Base-by-base conservation (phyloP, 2,329 filamentous ascomycete genomes). In the Pseudogymnoascus sp. region DNA sequence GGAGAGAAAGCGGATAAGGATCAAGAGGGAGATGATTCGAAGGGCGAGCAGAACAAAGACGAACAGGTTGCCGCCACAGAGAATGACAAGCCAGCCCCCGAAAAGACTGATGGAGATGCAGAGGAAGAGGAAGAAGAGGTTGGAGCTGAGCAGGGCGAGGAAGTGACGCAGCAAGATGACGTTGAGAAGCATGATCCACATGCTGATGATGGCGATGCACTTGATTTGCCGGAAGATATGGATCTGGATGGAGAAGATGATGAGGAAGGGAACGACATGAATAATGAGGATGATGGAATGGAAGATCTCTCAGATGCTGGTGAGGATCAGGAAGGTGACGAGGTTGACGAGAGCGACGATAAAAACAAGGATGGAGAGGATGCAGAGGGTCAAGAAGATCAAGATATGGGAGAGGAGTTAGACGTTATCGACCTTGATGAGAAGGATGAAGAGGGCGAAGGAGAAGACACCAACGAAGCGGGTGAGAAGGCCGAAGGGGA, bases 1-100 rank as follows among this genome's bases (percentile, higher is more conserved):
- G 87, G 91, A 44, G 81, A 88, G 58, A 83, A 92, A 48, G 86
- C 89, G 1, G 89, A 93, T 58, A 94, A 94, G 68, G 89, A 97
- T 48, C 89, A 91, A 70, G 80, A 91, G 70, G 87, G 85, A 5
- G 86, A 92, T 61, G 82, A 91, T 63, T 78, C 89, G 17, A 87
- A 90, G 69, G 87, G 87, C 0, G 83, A 89, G 70, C 81, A 86
- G 65, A 81, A 84, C 12, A 82, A 88, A 59, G 83, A 87, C 25
- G 73, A 80, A 64, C 70, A 72, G 65, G 76, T 71, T 66, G 73
- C 68, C 68, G 76, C 80, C 15, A 74, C 78, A 62, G 77, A 79
- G n/a, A 82, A 83, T 7, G 84, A 87, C 39, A 84, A 87, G 33
- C 80, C 87, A 60, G 79, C 82, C 3, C 75, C 77, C n/a, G 76